phyloP scores from a whole-genome alignment of 169 alveolate genomes.

The Neospora caninum region DNA sequence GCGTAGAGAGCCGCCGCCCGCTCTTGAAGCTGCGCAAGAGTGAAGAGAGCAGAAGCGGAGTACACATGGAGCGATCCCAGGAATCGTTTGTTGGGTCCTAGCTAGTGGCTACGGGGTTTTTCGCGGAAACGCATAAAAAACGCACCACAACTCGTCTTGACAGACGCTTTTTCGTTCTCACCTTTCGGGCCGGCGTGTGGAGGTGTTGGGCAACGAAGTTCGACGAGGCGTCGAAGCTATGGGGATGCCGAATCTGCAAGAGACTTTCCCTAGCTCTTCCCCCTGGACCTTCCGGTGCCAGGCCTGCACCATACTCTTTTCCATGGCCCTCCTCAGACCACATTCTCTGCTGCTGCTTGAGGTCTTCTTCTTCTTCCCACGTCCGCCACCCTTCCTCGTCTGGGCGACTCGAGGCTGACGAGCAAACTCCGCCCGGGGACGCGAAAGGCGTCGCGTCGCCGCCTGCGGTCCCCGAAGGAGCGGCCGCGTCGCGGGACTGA shows the following conservation, averaged over 20 bases:
- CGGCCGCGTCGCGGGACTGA: not conserved
- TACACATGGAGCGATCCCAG: too few species aligned
- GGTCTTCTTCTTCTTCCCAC: constrained; percentile 62
- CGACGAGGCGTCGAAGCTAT: not conserved
- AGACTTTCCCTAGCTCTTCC: constrained; percentile 40
- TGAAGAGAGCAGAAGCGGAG: too few species aligned
- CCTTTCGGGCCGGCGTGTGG: constrained; percentile 7
- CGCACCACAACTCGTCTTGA: not conserved
- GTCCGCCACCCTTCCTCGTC: constrained; percentile 16
- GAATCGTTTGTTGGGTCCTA: too few species aligned
- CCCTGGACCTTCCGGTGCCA: constrained; percentile 37
- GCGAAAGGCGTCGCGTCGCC: not conserved
- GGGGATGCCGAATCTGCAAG: not conserved
- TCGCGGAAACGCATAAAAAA: not conserved
- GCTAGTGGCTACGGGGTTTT: too few species aligned
- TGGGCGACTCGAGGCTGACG: not conserved
- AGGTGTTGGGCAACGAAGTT: not conserved
- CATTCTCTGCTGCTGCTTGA: constrained; percentile 57
- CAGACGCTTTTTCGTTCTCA: not conserved
- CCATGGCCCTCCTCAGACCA: constrained; percentile 60
- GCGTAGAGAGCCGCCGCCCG: constrained; percentile 4
- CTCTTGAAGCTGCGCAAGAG: not conserved
- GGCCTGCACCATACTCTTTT: constrained; percentile 3
- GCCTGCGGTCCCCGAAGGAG: not conserved
- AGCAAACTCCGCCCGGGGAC: not conserved